Evolutionary conservation across 768 basidiomycete species (phyloP).

Genomic region (Lactarius sanguifluus): DNA sequence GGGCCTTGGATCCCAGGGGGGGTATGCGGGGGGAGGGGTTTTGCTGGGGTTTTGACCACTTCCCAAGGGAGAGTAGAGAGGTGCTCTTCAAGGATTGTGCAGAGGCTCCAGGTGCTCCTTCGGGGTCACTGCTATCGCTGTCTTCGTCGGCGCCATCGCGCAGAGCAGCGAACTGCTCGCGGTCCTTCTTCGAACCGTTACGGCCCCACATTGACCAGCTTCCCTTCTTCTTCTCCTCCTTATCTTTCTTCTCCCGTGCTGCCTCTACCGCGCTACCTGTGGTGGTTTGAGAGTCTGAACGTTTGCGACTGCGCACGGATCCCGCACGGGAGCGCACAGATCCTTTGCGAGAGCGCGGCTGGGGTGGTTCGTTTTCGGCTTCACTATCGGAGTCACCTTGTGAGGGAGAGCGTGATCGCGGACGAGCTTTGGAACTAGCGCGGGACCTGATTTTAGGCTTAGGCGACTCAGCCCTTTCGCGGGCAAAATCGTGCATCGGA

Average conservation of each 20-base stretch:
- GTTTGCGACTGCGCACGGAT: constrained; percentile 51
- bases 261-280: constrained; percentile 39
- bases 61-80: constrained; percentile 28
- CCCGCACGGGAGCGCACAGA: constrained; percentile 44
- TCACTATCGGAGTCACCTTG: constrained; percentile 12
- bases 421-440: constrained; percentile 19
- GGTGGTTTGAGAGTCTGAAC: constrained; percentile 56
- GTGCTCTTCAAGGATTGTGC: constrained; percentile 15
- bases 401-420: constrained; percentile 19
- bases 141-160: constrained; percentile 48
- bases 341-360: constrained; percentile 31
- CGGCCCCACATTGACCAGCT: constrained; percentile 27
- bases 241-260: constrained; percentile 40
- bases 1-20: constrained; percentile 39
- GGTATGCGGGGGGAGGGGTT: constrained; percentile 19
- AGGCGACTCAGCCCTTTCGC: constrained; percentile 17
- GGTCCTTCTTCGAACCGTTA: constrained; percentile 28
- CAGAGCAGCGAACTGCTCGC: constrained; percentile 56
- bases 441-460: constrained; percentile 22
- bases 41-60: constrained; percentile 22
- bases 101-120: constrained; percentile 35
- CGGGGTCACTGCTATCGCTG: constrained; percentile 34
- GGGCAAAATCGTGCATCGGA: constrained; percentile 27
- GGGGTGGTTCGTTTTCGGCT: constrained; percentile 9
- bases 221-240: constrained; percentile 62